phyloP scores from a whole-genome alignment of 306 rosid species.

The Prunus salicina region DNA sequence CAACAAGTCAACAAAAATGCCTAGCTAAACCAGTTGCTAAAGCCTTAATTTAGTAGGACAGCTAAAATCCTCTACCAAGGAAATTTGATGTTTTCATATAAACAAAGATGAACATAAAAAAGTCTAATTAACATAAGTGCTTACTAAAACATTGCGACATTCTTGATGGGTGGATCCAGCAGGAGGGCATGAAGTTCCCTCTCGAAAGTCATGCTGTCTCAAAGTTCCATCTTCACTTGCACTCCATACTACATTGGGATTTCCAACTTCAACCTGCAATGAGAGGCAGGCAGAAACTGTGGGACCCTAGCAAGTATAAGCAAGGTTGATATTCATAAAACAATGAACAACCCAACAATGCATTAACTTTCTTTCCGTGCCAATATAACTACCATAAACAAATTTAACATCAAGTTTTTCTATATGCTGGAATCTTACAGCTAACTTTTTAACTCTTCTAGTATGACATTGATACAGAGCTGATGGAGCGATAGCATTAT shows the following conservation, averaged over 20 bases:
- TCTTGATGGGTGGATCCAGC: constrained; percentile 89
- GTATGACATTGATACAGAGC: constrained; percentile 81
- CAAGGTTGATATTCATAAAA: constrained; percentile 5
- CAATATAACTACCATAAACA: background rate
- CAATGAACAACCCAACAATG: background rate
- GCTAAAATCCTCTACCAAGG: background rate
- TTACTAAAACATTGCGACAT: constrained; percentile 83
- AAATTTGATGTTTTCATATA: background rate
- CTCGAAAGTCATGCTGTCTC: constrained; percentile 96
- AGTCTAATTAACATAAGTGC: constrained; percentile 17
- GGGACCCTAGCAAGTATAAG: constrained; percentile 16
- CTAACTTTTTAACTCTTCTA: constrained; percentile 93
- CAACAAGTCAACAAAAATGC: background rate
- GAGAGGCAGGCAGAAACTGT: constrained; percentile 20
- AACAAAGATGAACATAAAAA: background rate
- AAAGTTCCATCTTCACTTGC: constrained; percentile 99
- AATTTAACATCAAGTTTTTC: background rate
- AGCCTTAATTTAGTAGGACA: background rate
- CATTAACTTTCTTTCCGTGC: background rate
- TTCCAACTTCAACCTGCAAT: constrained; percentile 88
- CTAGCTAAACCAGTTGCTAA: background rate
- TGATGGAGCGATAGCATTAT: constrained; percentile 54
- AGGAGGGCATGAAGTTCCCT: constrained; percentile 80
- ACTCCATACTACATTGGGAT: constrained; percentile 98
- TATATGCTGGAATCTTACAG: constrained; percentile 55